Percentiles rank a stretch among this genome's conserved stretches.
These are phyloP conservation scores for Botryotinia globosa DNA, from an alignment of 2,329 filamentous ascomycete species.

Conservation along the genomic window DNA sequence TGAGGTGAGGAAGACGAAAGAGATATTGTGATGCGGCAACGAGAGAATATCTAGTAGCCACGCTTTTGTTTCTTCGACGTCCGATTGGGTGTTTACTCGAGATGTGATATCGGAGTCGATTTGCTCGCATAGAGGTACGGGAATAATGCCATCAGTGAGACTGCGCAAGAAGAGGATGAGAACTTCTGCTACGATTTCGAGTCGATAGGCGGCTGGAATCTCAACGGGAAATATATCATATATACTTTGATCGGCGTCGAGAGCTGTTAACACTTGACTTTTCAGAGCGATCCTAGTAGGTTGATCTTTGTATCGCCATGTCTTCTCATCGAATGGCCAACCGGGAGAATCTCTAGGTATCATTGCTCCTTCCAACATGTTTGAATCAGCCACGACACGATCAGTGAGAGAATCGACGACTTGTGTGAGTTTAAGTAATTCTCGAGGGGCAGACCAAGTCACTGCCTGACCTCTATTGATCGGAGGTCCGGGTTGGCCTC, in stretches of 20 bases:
- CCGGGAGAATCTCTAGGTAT: slow-evolving; percentile 52
- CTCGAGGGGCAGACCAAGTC: slow-evolving; percentile 78
- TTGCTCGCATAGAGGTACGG: slow-evolving; percentile 65
- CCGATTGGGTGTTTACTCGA: slow-evolving; percentile 43
- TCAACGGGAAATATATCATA: slow-evolving; percentile 60
- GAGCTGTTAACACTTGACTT: slow-evolving; percentile 55
- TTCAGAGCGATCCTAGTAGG: slow-evolving; percentile 36
- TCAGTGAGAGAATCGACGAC: slow-evolving; percentile 61
- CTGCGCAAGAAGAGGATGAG: slow-evolving; percentile 72
- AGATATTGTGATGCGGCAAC: slow-evolving; percentile 77
- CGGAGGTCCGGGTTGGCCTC: slow-evolving; percentile 10
- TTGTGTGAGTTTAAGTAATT: slow-evolving; percentile 87
- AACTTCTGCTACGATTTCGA: slow-evolving; percentile 71
- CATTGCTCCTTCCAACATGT: slow-evolving; percentile 55
- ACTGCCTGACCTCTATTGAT: slow-evolving; percentile 52
- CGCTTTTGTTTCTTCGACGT: slow-evolving; percentile 55
- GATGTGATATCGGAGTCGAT: slow-evolving; percentile 57
- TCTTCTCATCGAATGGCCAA: slow-evolving; percentile 54
- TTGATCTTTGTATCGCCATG: slow-evolving; percentile 39
- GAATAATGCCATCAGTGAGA: slow-evolving; percentile 76
- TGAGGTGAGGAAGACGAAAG: slow-evolving; percentile 81
- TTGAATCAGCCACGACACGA: slow-evolving; percentile 57
- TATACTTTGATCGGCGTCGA: slow-evolving; percentile 69
- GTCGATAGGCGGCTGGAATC: slow-evolving; percentile 60
- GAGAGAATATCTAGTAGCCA: slow-evolving; percentile 71